phyloP scores from a whole-genome alignment of 345 rosid genomes.

The Isatis tinctoria region DNA sequence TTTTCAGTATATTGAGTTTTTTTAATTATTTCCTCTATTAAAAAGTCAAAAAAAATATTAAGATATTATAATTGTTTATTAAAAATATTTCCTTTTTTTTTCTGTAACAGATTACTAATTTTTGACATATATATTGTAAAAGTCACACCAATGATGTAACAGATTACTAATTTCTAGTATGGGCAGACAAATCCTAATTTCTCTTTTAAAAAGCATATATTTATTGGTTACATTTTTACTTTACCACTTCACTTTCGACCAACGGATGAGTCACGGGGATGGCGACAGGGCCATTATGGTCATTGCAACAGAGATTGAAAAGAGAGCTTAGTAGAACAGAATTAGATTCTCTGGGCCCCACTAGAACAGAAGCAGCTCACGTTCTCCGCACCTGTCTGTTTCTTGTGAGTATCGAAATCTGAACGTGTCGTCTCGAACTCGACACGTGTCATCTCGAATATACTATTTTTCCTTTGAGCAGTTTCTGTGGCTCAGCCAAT shows the following conservation, averaged over 20 bases:
- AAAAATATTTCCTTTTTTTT: too few relatives aligned
- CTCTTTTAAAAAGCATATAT: neutral
- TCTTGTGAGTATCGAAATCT: slow-evolving; percentile 23
- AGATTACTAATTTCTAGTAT: too few relatives aligned
- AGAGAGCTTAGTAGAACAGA: neutral
- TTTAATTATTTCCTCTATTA: too few relatives aligned
- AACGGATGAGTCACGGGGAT: neutral
- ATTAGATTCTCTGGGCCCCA: slow-evolving; percentile 26
- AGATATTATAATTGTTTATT: too few relatives aligned
- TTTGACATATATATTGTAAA: too few relatives aligned
- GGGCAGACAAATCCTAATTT: neutral
- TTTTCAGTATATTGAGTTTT: too few relatives aligned
- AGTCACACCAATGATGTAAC: too few relatives aligned
- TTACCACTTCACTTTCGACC: neutral
- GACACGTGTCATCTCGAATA: slow-evolving; percentile 10
- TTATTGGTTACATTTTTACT: neutral
- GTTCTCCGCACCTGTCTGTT: slow-evolving; percentile 20
- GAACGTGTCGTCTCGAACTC: neutral
- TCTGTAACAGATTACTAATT: too few relatives aligned
- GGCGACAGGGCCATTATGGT: neutral
- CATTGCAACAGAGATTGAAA: neutral
- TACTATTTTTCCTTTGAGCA: too few relatives aligned
- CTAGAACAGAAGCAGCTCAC: neutral
- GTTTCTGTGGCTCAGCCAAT: slow-evolving; percentile 10
- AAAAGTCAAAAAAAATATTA: too few relatives aligned